Percentiles rank a stretch among this genome's conserved stretches.
These are phyloP conservation scores for Platanthera guangdongensis DNA, from an alignment of 106 monocot genomes.

Conservation along the genomic window DNA sequence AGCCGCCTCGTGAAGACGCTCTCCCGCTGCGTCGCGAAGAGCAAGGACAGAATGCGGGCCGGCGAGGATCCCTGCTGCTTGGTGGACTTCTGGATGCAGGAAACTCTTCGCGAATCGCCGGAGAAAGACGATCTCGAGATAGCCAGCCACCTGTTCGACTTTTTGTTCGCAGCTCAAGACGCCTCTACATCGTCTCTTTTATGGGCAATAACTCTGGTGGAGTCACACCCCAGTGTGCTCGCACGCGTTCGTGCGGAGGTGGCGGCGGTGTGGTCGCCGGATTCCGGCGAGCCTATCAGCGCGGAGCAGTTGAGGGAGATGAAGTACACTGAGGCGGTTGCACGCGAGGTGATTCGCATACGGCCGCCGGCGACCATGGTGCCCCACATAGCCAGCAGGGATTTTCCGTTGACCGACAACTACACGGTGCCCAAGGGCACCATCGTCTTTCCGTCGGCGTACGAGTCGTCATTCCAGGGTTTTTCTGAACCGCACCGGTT, in stretches of 20 bases:
- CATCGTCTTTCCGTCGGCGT: slow-evolving; percentile 83
- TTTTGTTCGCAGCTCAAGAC: slow-evolving; percentile 92
- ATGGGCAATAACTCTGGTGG: slow-evolving; percentile 82
- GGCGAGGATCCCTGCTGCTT: slow-evolving; percentile 58
- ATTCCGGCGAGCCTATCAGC: slow-evolving; percentile 39
- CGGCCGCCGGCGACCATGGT: slow-evolving; percentile 92
- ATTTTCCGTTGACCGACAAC: slow-evolving; percentile 62
- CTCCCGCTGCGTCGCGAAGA: slow-evolving; percentile 34
- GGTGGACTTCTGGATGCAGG: slow-evolving; percentile 90
- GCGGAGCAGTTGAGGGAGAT: slow-evolving; percentile 43
- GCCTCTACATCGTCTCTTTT: slow-evolving; percentile 89
- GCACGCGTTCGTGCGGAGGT: slow-evolving; percentile 65
- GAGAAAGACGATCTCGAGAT: slow-evolving; percentile 45
- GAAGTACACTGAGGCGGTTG: slow-evolving; percentile 78
- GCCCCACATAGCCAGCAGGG: slow-evolving; percentile 70
- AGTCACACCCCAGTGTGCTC: slow-evolving; percentile 73
- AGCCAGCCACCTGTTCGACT: slow-evolving; percentile 84
- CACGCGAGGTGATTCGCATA: slow-evolving; percentile 65
- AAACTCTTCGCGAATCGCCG: slow-evolving; percentile 25
- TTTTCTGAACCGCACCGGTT: slow-evolving; percentile 74
- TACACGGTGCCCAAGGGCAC: slow-evolving; percentile 86
- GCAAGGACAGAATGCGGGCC: slow-evolving; percentile 49
- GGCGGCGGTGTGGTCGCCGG: slow-evolving; percentile 45
- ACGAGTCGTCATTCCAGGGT: slow-evolving; percentile 86
- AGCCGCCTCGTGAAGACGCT: slow-evolving; percentile 45